Evolutionary conservation across 352 stramenopile species (phyloP), one percentile per base, ranked within the genome.

Genomic region (Globisporangium splendens): DNA sequence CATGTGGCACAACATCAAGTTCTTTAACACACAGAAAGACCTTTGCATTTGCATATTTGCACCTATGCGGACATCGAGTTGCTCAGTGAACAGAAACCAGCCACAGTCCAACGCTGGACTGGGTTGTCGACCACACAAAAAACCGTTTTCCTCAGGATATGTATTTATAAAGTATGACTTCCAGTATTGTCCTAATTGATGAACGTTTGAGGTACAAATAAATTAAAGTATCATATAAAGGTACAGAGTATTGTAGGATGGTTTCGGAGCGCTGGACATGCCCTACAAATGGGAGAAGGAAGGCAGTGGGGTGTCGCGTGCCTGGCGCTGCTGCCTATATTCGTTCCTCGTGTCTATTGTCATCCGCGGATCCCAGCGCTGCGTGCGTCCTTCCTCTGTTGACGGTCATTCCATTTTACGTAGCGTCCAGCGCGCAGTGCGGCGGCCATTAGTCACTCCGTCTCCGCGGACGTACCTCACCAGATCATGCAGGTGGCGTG

Each of bases 91-190:
- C 12, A 59, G 18, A 59, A 39, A 59, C 21, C 8, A 39, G n/a
- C 53, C 18, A 43, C 54, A 59, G 54, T 59, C 54, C 53, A 59
- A 59, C 53, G 22, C 53, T 50, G 20, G 48, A 59, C 42, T 51
- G 53, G 28, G 17, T 50, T 33, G 20, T 15, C 50, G 21, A 56
- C 33, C 21, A n/a, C 22, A 6, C n/a, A 14, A 11, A 4, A 31
- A 33, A 59, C 33, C n/a, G 11, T 8, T 20, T 59, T 46, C 1
- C 15, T 31, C 41, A 59, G 54, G 54, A 10, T 35, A 59, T 59
- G 1, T 7, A 2, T 12, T 24, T 21, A 28, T 3, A 50, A 38
- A 59, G 0, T 5, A 35, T n/a, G n/a, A n/a, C n/a, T n/a, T n/a
- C n/a, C n/a, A n/a, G n/a, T n/a, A n/a, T n/a, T n/a, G n/a, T n/a